These are phyloP conservation scores for Mollisiaceae sp. DNA, from an alignment of 2,329 filamentous ascomycete genomes.

Conservation along the genomic window DNA sequence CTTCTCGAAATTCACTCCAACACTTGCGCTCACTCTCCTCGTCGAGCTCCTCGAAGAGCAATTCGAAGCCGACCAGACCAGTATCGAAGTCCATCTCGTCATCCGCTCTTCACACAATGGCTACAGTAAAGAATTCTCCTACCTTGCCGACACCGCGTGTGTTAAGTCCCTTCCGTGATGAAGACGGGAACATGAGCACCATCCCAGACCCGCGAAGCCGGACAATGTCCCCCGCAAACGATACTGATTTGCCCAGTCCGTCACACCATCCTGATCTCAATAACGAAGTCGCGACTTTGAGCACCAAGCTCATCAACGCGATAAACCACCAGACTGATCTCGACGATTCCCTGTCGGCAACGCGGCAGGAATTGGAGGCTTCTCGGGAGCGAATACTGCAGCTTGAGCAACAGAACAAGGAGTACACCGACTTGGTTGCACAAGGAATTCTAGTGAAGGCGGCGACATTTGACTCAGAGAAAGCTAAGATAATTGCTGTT, in stretches of 20 bases:
- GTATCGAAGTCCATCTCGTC: constrained; percentile 46
- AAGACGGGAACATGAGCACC: constrained; percentile 69
- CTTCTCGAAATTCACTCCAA: constrained; percentile 48
- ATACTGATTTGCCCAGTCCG: constrained; percentile 42
- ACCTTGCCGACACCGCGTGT: constrained; percentile 29
- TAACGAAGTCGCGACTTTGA: constrained; percentile 84
- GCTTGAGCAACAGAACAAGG: constrained; percentile 65
- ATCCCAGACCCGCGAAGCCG: constrained; percentile 68
- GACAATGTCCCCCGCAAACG: constrained; percentile 52
- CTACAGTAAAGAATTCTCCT: constrained; percentile 37
- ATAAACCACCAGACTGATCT: constrained; percentile 95
- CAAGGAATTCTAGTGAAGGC: constrained; percentile 78
- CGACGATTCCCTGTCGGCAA: constrained; percentile 84
- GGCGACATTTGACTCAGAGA: constrained; percentile 76
- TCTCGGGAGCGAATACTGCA: constrained; percentile 69
- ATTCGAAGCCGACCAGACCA: constrained; percentile 41
- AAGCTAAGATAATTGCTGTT: constrained; percentile 60
- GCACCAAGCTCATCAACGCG: constrained; percentile 94
- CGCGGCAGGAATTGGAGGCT: constrained; percentile 81
- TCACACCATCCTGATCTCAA: constrained; percentile 61
- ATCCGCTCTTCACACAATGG: constrained; percentile 48
- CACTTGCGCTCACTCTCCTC: constrained; percentile 61
- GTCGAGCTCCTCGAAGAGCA: constrained; percentile 48
- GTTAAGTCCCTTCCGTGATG: constrained; percentile 50
- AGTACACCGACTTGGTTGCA: constrained; percentile 72